A percentile compares a stretch with the other conserved stretches of the same genome.
These are phyloP conservation scores for Stylonectria norvegica DNA, from an alignment of 2,329 filamentous ascomycete genomes.

Conservation along the genomic window DNA sequence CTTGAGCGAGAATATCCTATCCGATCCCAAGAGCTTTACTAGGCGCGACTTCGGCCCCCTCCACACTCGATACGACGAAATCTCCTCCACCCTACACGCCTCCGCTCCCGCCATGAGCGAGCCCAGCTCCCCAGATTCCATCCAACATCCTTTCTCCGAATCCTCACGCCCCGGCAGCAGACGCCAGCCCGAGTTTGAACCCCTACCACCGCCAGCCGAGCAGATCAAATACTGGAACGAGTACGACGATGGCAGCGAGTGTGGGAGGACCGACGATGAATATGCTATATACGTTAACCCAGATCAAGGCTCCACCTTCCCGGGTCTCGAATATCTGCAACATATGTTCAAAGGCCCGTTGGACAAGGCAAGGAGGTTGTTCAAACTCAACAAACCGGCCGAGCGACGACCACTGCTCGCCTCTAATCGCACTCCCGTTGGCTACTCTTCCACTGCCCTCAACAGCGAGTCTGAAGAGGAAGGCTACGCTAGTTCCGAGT, in stretches of 20 bases:
- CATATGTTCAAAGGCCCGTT: conserved; percentile 48
- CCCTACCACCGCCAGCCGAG: conserved; percentile 30
- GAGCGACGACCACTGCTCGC: conserved; percentile 31
- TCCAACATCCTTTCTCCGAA: conserved; percentile 12
- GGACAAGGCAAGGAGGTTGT: conserved; percentile 51
- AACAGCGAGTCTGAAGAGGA: conserved; percentile 43
- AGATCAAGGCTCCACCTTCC: conserved; percentile 56
- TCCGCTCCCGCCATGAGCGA: conserved; percentile 41
- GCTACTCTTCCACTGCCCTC: conserved; percentile 30
- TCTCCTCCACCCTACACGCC: conserved; percentile 46
- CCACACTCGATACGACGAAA: conserved; percentile 47
- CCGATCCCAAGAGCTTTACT: conserved; percentile 68
- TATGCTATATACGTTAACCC: conserved; percentile 76
- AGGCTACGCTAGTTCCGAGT: conserved; percentile 52
- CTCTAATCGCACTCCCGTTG: conserved; percentile 21
- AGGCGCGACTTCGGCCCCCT: conserved; percentile 59
- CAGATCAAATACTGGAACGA: conserved; percentile 73
- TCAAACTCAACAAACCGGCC: conserved; percentile 32
- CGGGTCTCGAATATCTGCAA: conserved; percentile 60
- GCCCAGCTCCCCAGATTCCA: conserved; percentile 37
- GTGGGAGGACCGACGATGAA: conserved; percentile 50
- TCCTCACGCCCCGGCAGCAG: conserved; percentile 4
- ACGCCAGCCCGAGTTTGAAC: conserved; percentile 28
- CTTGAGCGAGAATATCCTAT: conserved; percentile 65
- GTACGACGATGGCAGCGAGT: conserved; percentile 77